A percentile compares a stretch with the other conserved stretches of the same genome.
phyloP scores from a whole-genome alignment of 441 rosid genomes.

The Pelargonium myrrhifolium region DNA sequence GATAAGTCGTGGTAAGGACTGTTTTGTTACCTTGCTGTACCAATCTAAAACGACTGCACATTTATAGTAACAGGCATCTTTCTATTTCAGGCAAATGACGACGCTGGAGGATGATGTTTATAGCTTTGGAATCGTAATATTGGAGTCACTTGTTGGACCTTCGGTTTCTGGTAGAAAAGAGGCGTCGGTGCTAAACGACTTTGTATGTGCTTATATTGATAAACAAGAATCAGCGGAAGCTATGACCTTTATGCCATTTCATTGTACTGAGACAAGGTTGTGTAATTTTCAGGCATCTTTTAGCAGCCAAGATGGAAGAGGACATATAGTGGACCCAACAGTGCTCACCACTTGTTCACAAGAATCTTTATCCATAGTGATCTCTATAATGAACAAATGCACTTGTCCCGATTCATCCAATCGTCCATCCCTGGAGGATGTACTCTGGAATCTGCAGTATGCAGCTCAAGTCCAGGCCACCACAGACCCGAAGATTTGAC shows the following conservation, averaged over 20 bases:
- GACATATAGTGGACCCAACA: conserved; percentile 29
- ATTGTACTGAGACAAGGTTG: background rate
- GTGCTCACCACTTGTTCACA: conserved; percentile 37
- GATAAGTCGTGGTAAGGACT: conserved; percentile 32
- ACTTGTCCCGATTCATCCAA: conserved; percentile 28
- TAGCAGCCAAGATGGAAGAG: conserved; percentile 30
- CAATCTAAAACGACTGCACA: background rate
- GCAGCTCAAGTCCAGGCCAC: conserved; percentile 3
- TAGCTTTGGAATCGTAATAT: conserved; percentile 43
- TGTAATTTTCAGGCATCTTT: conserved; percentile 34
- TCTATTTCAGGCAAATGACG: conserved; percentile 35
- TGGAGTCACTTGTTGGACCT: conserved; percentile 36
- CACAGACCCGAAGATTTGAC: background rate
- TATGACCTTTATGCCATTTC: background rate
- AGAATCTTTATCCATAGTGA: conserved; percentile 41
- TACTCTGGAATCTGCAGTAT: conserved; percentile 4
- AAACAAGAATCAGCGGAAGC: background rate
- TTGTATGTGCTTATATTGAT: conserved; percentile 27
- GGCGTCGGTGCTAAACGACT: conserved; percentile 24
- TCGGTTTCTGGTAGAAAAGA: conserved; percentile 29
- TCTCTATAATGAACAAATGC: conserved; percentile 46
- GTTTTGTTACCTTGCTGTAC: background rate
- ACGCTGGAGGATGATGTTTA: conserved; percentile 45
- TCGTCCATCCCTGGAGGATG: background rate
- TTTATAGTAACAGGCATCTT: background rate